These are phyloP conservation scores for Trichophyton benhamiae DNA, from an alignment of 2,329 filamentous ascomycete species.

Conservation along the genomic window DNA sequence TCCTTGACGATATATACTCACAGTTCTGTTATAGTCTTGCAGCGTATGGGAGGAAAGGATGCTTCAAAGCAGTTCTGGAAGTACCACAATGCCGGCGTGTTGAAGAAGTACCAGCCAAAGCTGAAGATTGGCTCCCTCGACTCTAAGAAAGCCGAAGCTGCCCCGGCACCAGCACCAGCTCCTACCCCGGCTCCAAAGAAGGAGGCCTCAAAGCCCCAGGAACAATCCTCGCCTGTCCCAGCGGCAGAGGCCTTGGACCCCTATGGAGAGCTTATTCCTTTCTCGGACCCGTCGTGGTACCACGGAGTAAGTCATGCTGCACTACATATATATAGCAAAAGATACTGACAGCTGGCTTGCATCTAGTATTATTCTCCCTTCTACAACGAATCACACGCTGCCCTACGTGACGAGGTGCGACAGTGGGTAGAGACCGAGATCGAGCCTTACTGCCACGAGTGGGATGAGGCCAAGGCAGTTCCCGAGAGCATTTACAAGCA, in stretches of 20 bases:
- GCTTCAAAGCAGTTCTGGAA: constrained; percentile 59
- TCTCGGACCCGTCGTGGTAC: constrained; percentile 88
- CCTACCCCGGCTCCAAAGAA: constrained; percentile 26
- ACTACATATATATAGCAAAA: neutral
- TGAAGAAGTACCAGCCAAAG: constrained; percentile 51
- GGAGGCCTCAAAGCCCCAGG: constrained; percentile 40
- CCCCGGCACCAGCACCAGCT: constrained; percentile 29
- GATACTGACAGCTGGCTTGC: neutral
- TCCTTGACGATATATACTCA: neutral
- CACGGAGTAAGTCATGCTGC: constrained; percentile 55
- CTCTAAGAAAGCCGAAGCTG: constrained; percentile 57
- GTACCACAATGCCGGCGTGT: constrained; percentile 48
- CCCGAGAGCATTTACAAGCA: constrained; percentile 85
- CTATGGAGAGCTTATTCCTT: constrained; percentile 78
- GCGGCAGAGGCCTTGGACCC: constrained; percentile 58
- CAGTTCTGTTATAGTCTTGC: constrained; percentile 40
- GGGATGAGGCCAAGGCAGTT: constrained; percentile 90
- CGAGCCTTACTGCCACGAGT: constrained; percentile 85
- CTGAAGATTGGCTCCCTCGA: constrained; percentile 63
- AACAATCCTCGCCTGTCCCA: constrained; percentile 44
- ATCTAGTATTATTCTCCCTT: constrained; percentile 84
- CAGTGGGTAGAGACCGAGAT: constrained; percentile 83
- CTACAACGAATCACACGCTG: constrained; percentile 87
- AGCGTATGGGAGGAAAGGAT: constrained; percentile 54
- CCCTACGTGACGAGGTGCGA: constrained; percentile 78